Conservation (phyloP, 139 green algal genomes). For the Asterochloris erici region DNA sequence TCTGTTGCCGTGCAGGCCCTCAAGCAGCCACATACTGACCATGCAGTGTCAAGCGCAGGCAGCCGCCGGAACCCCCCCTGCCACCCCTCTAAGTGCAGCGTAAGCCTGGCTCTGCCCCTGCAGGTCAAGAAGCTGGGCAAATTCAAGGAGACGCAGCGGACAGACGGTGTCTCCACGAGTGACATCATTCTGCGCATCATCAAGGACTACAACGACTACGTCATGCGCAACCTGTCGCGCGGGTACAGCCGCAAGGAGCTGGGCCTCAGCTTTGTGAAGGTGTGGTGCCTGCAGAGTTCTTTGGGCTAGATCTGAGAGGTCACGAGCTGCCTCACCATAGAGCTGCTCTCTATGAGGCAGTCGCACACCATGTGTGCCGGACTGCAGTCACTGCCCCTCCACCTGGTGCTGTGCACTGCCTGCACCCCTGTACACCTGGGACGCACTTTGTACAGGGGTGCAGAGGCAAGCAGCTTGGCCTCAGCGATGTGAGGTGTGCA, state of each 20-base stretch:
- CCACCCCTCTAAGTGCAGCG: too few relatives aligned
- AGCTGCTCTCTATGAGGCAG: too few relatives aligned
- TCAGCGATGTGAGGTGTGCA: too few relatives aligned
- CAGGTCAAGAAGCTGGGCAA: slow-evolving; percentile 78
- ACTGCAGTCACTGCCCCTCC: not conserved
- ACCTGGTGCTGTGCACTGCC: not conserved
- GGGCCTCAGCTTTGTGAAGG: slow-evolving; percentile 45
- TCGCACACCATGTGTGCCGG: not conserved
- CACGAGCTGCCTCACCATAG: too few relatives aligned
- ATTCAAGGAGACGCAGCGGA: slow-evolving; percentile 84
- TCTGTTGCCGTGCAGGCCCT: too few relatives aligned
- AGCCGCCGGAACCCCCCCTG: too few relatives aligned
- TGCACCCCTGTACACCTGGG: not conserved
- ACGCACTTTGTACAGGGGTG: not conserved
- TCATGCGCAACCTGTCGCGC: slow-evolving; percentile 83
- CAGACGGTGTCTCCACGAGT: slow-evolving; percentile 83
- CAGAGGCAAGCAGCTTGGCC: too few relatives aligned
- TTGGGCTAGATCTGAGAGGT: not conserved
- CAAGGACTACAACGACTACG: slow-evolving; percentile 89
- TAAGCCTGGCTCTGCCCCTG: not conserved
- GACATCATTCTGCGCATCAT: slow-evolving; percentile 93
- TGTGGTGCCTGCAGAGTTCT: not conserved
- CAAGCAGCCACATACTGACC: too few relatives aligned
- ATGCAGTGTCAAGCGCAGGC: too few relatives aligned
- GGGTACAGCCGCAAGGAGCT: slow-evolving; percentile 83